These are phyloP conservation scores for Macrolepiota dolichaula DNA, from an alignment of 768 basidiomycete genomes.

Conservation along the genomic window DNA sequence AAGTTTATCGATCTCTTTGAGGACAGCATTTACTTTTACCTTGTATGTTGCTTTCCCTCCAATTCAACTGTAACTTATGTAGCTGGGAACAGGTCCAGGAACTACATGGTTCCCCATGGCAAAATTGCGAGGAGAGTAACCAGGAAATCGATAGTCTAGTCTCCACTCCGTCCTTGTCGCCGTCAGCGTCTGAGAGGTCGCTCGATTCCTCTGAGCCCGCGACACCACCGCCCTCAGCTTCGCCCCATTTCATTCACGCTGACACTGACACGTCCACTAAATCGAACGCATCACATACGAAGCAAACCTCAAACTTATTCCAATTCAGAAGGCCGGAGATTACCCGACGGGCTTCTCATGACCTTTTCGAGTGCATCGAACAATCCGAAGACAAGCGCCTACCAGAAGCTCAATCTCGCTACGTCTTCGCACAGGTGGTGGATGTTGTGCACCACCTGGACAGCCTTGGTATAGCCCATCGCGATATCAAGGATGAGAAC, in stretches of 20 bases:
- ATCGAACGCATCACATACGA: constrained; percentile 16
- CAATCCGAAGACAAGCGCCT: constrained; percentile 77
- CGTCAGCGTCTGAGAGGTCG: constrained; percentile 31
- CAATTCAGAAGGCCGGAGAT: constrained; percentile 30
- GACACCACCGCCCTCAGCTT: constrained; percentile 22
- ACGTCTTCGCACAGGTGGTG: constrained; percentile 85
- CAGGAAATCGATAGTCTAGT: constrained; percentile 22
- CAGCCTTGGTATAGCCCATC: constrained; percentile 81
- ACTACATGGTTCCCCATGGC: constrained; percentile 91
- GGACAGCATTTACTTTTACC: constrained; percentile 80
- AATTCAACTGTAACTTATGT: background rate
- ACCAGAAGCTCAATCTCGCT: constrained; percentile 72
- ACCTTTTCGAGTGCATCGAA: constrained; percentile 95
- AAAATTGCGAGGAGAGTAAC: constrained; percentile 32
- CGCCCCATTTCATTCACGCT: constrained; percentile 1
- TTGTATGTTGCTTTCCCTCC: constrained; percentile 44
- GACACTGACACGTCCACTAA: background rate
- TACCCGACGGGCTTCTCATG: constrained; percentile 78
- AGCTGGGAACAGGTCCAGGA: constrained; percentile 69
- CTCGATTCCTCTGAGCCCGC: constrained; percentile 24
- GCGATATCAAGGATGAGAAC: constrained; percentile 98
- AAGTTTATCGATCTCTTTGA: constrained; percentile 83
- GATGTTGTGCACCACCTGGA: constrained; percentile 83
- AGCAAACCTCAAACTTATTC: constrained; percentile 15
- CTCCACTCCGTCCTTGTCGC: constrained; percentile 56